Evolutionary conservation across 495 filamentous ascomycete species (phyloP), one percentile per base, ranked within the genome.

Genomic region (Parmelia sp.): DNA sequence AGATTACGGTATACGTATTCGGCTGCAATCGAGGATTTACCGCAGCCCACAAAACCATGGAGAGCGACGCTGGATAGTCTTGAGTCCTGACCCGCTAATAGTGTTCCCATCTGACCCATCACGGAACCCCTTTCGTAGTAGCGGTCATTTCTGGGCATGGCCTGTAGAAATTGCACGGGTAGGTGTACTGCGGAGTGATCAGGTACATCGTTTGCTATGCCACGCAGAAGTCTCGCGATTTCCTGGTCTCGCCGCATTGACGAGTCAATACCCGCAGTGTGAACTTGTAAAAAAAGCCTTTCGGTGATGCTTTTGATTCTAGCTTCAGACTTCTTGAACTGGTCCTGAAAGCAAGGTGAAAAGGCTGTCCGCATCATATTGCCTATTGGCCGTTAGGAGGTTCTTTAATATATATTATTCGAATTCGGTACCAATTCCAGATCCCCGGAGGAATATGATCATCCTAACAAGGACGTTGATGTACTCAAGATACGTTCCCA

Each of bases 1-100:
- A 55, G 27, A 4, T 33, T 27, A 55, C 51, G 51, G 31, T 55
- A 15, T 15, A 55, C 51, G 17, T 27, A 55, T 33, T 55, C 51
- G 3, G 23, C 27, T 33, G 51, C 51, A 55, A 55, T 55, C 51
- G 51, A 55, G 14, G 51, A 55, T 33, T 55, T 55, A 27, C 51
- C 51, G 51, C 51, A 55, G 31, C 51, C 51, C 11, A 55, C 51
- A 19, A 27, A 12, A 11, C 51, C 51, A 55, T 33, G 31, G 21
- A 55, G 51, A 55, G 31, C 51, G n/a, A 55, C 25, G 31, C 51
- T 55, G 2, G n/a, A 27, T 19, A 55, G 23, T 9, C 31, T 33
- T 27, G 51, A 27, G 14, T 15, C 31, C 51, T 55, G 51, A 27
- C 14, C 31, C 23, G n/a, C 31, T 14, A 55, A 33, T 1, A 33